Percentiles rank a stretch among this genome's conserved stretches.
These are phyloP conservation scores for Trichosporon sp. DNA, from an alignment of 1,284 basidiomycete genomes.

Conservation along the genomic window DNA sequence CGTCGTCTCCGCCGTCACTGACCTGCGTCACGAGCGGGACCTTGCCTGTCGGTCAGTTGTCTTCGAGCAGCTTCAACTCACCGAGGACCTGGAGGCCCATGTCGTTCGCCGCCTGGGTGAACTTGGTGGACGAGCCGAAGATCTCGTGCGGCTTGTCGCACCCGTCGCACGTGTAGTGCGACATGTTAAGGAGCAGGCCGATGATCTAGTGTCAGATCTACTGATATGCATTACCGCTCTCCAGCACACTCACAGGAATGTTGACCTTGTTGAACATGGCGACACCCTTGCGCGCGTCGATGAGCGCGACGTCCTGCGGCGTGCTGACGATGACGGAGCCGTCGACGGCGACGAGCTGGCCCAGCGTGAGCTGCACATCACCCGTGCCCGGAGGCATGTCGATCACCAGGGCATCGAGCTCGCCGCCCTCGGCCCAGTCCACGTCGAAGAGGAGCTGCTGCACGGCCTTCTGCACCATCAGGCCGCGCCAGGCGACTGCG, in stretches of 20 bases:
- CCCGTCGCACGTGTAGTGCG: slow-evolving; percentile 76
- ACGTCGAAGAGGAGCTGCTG: slow-evolving; percentile 94
- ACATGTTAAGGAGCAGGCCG: slow-evolving; percentile 86
- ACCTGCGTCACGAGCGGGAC: slow-evolving; percentile 76
- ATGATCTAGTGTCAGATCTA: slow-evolving; percentile 65
- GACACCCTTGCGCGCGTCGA: slow-evolving; percentile 89
- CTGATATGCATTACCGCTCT: neutral
- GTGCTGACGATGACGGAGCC: slow-evolving; percentile 90
- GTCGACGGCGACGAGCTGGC: slow-evolving; percentile 82
- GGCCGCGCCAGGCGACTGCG: slow-evolving; percentile 88
- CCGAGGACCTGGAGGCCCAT: slow-evolving; percentile 68
- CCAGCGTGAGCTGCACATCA: slow-evolving; percentile 87
- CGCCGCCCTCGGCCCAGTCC: slow-evolving; percentile 64
- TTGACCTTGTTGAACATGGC: slow-evolving; percentile 87
- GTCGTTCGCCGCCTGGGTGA: slow-evolving; percentile 61
- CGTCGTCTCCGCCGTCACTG: slow-evolving; percentile 69
- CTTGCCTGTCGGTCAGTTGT: slow-evolving; percentile 47
- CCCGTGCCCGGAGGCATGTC: slow-evolving; percentile 98
- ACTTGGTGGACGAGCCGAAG: slow-evolving; percentile 69
- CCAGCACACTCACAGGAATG: slow-evolving; percentile 63
- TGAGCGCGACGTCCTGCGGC: slow-evolving; percentile 88
- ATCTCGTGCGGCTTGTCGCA: slow-evolving; percentile 69
- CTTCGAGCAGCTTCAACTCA: slow-evolving; percentile 27
- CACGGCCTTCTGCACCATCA: slow-evolving; percentile 99
- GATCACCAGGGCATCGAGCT: slow-evolving; percentile 79